Conservation (phyloP, 2,329 filamentous ascomycete genomes). For the Fusarium oligoseptatum region DNA sequence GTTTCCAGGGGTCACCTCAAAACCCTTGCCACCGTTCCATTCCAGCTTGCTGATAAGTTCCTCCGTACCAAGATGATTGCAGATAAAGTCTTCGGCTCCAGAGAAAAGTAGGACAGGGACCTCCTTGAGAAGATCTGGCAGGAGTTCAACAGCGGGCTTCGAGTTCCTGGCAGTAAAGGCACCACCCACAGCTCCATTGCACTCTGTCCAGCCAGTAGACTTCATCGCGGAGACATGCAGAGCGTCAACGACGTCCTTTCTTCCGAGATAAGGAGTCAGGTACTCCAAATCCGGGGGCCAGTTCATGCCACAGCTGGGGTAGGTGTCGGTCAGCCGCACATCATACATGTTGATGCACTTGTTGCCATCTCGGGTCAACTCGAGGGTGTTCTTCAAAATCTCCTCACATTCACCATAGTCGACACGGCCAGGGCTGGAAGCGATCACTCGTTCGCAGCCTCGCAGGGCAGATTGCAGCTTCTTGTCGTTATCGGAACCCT, state of each 20-base stretch:
- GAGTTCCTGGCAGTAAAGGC: slow-evolving; percentile 80
- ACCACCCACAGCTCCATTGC: slow-evolving; percentile 80
- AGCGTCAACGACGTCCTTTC: slow-evolving; percentile 81
- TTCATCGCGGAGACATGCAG: slow-evolving; percentile 87
- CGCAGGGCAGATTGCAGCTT: slow-evolving; percentile 77
- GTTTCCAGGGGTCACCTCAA: slow-evolving; percentile 87
- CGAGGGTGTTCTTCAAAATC: slow-evolving; percentile 80
- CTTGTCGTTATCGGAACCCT: slow-evolving; percentile 73
- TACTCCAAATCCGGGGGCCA: slow-evolving; percentile 90
- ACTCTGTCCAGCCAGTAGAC: slow-evolving; percentile 91
- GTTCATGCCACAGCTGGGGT: slow-evolving; percentile 93
- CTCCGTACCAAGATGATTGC: slow-evolving; percentile 96
- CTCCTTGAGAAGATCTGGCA: slow-evolving; percentile 83
- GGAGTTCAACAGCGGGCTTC: slow-evolving; percentile 76
- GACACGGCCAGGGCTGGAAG: slow-evolving; percentile 64
- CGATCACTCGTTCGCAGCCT: slow-evolving; percentile 75
- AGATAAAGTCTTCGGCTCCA: slow-evolving; percentile 93
- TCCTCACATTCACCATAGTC: slow-evolving; percentile 80
- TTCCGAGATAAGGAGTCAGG: slow-evolving; percentile 87
- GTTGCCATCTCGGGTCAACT: slow-evolving; percentile 69
- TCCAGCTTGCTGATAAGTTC: slow-evolving; percentile 88
- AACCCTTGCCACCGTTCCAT: slow-evolving; percentile 93
- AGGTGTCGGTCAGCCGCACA: slow-evolving; percentile 83
- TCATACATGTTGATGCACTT: slow-evolving; percentile 97
- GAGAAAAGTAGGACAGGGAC: slow-evolving; percentile 90